A percentile compares a stretch with the other conserved stretches of the same genome.
phyloP scores from a whole-genome alignment of 306 rosid genomes.

The Fragaria iinumae region DNA sequence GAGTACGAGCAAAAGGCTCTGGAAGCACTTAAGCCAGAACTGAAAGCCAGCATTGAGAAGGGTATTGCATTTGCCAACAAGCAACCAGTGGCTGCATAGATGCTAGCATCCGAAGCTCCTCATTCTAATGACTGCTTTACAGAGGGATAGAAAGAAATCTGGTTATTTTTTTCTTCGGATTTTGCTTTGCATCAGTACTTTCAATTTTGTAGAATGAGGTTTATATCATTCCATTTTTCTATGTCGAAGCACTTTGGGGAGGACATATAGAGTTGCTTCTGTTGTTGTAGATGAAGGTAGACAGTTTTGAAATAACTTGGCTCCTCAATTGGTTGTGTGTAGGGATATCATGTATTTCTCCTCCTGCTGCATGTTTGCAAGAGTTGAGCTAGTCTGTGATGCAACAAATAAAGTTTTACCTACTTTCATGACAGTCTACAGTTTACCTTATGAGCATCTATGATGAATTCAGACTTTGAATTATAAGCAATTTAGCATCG shows the following conservation, averaged over 20 bases:
- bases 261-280: conserved; percentile 27
- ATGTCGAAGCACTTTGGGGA: conserved; percentile 32
- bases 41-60: conserved; percentile 93
- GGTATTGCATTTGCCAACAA: conserved; percentile 80
- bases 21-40: conserved; percentile 91
- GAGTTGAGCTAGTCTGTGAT: conserved; percentile 5
- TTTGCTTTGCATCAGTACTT: conserved; percentile 36
- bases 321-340: conserved; percentile 19
- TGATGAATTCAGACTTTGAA: neutral
- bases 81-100: conserved; percentile 59
- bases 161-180: conserved; percentile 20
- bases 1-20: conserved; percentile 89
- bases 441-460: neutral
- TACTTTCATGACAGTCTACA: neutral
- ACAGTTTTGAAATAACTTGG: conserved; percentile 50
- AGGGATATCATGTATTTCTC: conserved; percentile 19
- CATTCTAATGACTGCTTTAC: conserved; percentile 17
- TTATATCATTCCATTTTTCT: conserved; percentile 21
- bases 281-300: conserved; percentile 40
- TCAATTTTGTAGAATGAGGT: conserved; percentile 46
- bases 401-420: neutral
- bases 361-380: conserved; percentile 4
- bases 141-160: conserved; percentile 24
- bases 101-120: conserved; percentile 19
- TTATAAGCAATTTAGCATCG: neutral